These are phyloP conservation scores for Alternaria hordeiaustralica DNA, from an alignment of 2,329 filamentous ascomycete species.

Conservation along the genomic window DNA sequence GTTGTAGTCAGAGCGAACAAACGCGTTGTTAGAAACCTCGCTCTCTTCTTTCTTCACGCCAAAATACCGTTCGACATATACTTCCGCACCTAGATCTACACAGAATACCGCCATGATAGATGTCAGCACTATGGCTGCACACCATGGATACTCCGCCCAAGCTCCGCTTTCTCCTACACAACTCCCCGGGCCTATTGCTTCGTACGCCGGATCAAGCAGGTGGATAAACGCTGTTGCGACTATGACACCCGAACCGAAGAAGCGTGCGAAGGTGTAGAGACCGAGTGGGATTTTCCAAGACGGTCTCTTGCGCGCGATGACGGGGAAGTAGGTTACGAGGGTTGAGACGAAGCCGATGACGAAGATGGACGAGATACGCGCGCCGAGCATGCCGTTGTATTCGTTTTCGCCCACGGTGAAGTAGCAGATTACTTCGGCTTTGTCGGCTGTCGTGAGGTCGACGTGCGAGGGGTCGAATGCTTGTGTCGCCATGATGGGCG, in stretches of 20 bases:
- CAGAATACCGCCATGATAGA: constrained; percentile 5
- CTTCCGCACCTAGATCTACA: constrained; percentile 3
- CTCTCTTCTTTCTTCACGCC: neutral
- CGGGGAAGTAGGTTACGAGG: constrained; percentile 2
- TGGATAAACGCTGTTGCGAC: constrained; percentile 6
- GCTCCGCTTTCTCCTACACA: neutral
- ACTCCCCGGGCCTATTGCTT: constrained; percentile 6
- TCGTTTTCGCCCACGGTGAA: neutral
- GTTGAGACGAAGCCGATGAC: constrained; percentile 6
- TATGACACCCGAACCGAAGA: constrained; percentile 9
- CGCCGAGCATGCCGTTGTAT: neutral
- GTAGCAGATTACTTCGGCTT: constrained; percentile 1
- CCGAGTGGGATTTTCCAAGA: constrained; percentile 4
- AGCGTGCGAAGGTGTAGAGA: constrained; percentile 4
- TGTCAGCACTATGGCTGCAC: neutral
- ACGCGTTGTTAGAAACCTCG: neutral
- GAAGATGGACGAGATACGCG: constrained; percentile 4
- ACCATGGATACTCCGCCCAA: constrained; percentile 8
- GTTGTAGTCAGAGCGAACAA: neutral
- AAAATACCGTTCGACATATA: constrained; percentile 5
- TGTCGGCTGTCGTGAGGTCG: constrained; percentile 1
- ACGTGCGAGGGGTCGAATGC: neutral
- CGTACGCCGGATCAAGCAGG: constrained; percentile 4
- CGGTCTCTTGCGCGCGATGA: neutral
- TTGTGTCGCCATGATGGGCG: neutral